phyloP scores from a whole-genome alignment of 1,284 basidiomycete species.

The Cutaneotrichosporon mucoides region DNA sequence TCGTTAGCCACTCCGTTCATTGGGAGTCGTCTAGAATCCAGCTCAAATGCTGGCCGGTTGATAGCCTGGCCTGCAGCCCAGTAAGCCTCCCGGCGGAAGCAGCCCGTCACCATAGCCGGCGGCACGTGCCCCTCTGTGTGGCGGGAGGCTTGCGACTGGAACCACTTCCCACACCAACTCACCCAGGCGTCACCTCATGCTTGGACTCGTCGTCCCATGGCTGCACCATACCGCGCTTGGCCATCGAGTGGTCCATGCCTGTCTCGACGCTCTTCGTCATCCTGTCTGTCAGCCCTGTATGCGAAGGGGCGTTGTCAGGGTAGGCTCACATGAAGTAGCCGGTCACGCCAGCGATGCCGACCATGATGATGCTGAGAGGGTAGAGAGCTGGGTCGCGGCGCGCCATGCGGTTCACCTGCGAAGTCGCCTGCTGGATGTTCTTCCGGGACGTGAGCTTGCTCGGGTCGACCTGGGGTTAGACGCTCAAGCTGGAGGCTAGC shows the following conservation, averaged over 20 bases:
- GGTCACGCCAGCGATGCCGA: constrained; percentile 38
- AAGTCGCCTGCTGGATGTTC: constrained; percentile 41
- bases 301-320: too few relatives aligned
- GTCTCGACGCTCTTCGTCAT: constrained; percentile 39
- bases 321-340: constrained; percentile 41
- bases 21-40: too few relatives aligned
- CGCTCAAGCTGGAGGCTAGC: neutral
- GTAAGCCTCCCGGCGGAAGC: too few relatives aligned
- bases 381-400: constrained; percentile 49
- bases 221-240: constrained; percentile 35
- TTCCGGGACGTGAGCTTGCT: constrained; percentile 34
- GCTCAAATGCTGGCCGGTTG: too few relatives aligned
- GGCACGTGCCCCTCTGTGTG: neutral
- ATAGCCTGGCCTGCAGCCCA: too few relatives aligned
- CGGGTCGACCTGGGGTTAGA: constrained; percentile 31
- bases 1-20: too few relatives aligned
- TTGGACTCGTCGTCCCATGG: constrained; percentile 43
- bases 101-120: neutral
- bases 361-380: constrained; percentile 44
- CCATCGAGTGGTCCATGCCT: constrained; percentile 32
- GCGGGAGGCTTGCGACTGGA: neutral
- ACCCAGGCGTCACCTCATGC: constrained; percentile 42
- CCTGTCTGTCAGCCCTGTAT: constrained; percentile 19
- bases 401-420: constrained; percentile 47
- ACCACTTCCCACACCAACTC: constrained; percentile 8